phyloP scores from a whole-genome alignment of 2,329 filamentous ascomycete species.

The Cephalotrichum gorgonifer region DNA sequence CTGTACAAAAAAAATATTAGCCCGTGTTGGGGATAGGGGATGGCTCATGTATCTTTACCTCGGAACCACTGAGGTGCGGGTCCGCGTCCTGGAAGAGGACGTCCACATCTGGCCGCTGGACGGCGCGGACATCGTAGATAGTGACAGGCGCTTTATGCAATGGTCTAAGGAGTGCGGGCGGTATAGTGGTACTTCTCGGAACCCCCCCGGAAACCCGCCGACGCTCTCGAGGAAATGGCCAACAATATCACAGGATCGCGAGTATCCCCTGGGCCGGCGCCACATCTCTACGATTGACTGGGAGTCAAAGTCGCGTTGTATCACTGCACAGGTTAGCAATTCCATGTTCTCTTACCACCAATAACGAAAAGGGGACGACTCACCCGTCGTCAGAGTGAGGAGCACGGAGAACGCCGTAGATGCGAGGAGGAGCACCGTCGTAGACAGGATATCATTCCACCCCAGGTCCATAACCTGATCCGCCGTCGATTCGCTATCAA shows the following conservation, averaged over 20 bases:
- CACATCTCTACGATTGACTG: background rate
- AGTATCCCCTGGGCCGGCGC: background rate
- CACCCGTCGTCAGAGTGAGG: slow-evolving; percentile 7
- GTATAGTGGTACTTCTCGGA: background rate
- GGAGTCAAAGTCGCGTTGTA: slow-evolving; percentile 1
- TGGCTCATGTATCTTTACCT: background rate
- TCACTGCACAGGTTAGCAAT: background rate
- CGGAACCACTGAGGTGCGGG: background rate
- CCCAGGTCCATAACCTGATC: background rate
- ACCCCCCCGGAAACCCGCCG: background rate
- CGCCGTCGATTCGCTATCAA: background rate
- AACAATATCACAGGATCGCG: background rate
- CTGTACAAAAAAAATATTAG: background rate
- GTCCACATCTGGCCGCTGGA: background rate
- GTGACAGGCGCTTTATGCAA: slow-evolving; percentile 1
- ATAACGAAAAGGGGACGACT: background rate
- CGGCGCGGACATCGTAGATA: background rate
- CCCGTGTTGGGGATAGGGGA: background rate
- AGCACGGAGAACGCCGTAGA: slow-evolving; percentile 9
- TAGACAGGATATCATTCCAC: slow-evolving; percentile 8
- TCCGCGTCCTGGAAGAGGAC: background rate
- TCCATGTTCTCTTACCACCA: no score
- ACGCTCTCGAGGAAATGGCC: slow-evolving; percentile 2
- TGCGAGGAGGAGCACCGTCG: slow-evolving; percentile 9
- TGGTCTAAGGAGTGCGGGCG: background rate